Evolutionary conservation across 2,329 filamentous ascomycete genomes (phyloP), one percentile per base, ranked within the genome.

Genomic region (Stylonectria norvegica): DNA sequence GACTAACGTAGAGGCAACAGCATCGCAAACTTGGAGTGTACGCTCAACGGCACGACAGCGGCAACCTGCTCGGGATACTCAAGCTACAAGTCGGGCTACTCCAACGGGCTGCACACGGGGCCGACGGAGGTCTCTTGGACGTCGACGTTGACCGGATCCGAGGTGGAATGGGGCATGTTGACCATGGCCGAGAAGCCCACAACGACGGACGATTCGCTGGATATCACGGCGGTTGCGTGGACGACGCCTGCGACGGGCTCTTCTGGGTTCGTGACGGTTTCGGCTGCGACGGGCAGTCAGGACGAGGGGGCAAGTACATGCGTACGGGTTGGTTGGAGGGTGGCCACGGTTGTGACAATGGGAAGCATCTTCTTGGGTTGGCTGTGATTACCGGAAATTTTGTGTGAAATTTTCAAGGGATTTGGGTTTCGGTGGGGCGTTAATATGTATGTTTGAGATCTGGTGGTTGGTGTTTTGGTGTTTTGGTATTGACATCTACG

Each of bases 51-150:
- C 17, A 69, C 60, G 5, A 71, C 69, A 4, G 63, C 60, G 8
- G 71, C 71, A 14, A 70, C 67, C 5, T 75, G 72, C 47, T 73
- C 69, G 1, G 71, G 71, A 15, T 73, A 70, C 46, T 71, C 72
- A 3, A 72, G 70, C 35, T 67, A 65, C 37, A 64, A 61, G 28
- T 51, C 64, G 5, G 62, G 62, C 34, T 69, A 66, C 48, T 55
- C 57, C 4, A 61, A 68, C 32, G 67, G 66, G 36, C 55, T 58
- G 7, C 39, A 65, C 36, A 65, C 64, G 2, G 70, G 71, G 1
- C 68, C 69, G 28, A 70, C 69, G 1, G 62, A 72, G 44, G 61
- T 66, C 9, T 60, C 58, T 11, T 73, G 71, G 69, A 71, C 65
- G 1, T 69, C 63, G 25, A 73, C 70, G 5, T 65, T 71, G 20